Conservation (phyloP, 75 land plant species). For the Picea glauca region DNA sequence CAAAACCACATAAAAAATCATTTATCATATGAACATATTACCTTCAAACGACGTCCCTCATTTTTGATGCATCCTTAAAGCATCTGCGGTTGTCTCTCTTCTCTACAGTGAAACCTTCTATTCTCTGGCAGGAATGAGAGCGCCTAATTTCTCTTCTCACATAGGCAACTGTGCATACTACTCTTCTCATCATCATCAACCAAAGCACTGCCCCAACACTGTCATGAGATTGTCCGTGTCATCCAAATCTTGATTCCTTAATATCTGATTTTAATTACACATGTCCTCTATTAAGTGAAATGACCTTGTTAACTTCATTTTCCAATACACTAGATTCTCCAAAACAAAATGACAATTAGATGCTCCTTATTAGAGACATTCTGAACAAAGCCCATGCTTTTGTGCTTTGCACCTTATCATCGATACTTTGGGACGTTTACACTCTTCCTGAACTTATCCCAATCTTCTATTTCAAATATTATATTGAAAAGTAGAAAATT, state of each 20-base stretch:
- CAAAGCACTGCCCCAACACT: conserved; percentile 91
- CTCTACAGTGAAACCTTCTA: too few species aligned
- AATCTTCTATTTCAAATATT: conserved; percentile 83
- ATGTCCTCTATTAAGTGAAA: conserved; percentile 84
- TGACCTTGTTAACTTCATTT: conserved; percentile 74
- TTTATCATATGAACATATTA: too few species aligned
- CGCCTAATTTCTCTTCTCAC: too few species aligned
- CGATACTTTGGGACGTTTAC: conserved; percentile 63
- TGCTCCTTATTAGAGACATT: conserved; percentile 50
- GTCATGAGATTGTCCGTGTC: conserved; percentile 88
- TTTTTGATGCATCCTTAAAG: too few species aligned
- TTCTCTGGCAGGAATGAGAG: too few species aligned
- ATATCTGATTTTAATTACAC: conserved; percentile 42
- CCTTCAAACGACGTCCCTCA: too few species aligned
- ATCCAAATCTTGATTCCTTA: conserved; percentile 64
- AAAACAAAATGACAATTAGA: conserved; percentile 75
- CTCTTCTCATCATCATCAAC: conserved; percentile 85
- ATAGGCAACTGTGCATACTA: too few species aligned
- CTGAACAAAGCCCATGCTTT: conserved; percentile 93
- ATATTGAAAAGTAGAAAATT: conserved; percentile 71
- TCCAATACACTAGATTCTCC: conserved; percentile 69
- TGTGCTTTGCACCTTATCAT: conserved; percentile 82
- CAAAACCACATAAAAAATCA: too few species aligned
- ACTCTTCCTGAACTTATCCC: conserved; percentile 83
- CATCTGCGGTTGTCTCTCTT: too few species aligned